These are phyloP conservation scores for Tothia fuscella DNA, from an alignment of 2,329 filamentous ascomycete species.

Conservation along the genomic window DNA sequence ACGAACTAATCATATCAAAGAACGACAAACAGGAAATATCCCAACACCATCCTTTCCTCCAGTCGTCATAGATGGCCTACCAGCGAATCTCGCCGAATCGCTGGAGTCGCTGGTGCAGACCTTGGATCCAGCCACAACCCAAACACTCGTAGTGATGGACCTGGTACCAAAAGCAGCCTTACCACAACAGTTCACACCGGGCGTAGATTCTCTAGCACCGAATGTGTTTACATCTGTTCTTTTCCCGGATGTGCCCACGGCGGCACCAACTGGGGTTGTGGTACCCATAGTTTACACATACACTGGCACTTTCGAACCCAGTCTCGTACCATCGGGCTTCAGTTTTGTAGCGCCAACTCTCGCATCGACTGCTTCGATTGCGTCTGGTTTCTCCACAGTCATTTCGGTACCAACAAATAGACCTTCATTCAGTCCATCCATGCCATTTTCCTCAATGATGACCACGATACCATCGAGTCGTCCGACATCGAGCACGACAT, in stretches of 20 bases:
- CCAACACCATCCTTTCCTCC: neutral
- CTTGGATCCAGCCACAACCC: neutral
- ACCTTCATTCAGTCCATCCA: neutral
- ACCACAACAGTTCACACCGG: neutral
- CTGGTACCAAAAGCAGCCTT: neutral
- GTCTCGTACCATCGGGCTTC: slow-evolving; percentile 2
- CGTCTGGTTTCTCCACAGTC: too few species aligned
- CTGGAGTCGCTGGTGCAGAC: neutral
- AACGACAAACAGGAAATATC: neutral
- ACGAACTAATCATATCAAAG: neutral
- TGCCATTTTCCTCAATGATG: neutral
- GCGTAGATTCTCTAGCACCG: neutral
- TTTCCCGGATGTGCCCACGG: slow-evolving; percentile 5
- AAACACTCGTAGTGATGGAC: neutral
- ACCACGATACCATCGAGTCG: neutral
- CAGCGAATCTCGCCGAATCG: neutral
- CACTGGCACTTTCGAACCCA: slow-evolving; percentile 1
- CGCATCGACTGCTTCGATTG: neutral
- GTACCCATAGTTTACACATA: slow-evolving; percentile 6
- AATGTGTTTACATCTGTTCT: slow-evolving; percentile 8
- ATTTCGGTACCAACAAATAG: neutral
- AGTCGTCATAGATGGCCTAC: neutral
- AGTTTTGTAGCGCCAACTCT: neutral
- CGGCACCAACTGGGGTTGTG: slow-evolving; percentile 4
- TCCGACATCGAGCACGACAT: neutral